phyloP scores from a whole-genome alignment of 2,329 filamentous ascomycete species.

The Colletotrichum costaricense region DNA sequence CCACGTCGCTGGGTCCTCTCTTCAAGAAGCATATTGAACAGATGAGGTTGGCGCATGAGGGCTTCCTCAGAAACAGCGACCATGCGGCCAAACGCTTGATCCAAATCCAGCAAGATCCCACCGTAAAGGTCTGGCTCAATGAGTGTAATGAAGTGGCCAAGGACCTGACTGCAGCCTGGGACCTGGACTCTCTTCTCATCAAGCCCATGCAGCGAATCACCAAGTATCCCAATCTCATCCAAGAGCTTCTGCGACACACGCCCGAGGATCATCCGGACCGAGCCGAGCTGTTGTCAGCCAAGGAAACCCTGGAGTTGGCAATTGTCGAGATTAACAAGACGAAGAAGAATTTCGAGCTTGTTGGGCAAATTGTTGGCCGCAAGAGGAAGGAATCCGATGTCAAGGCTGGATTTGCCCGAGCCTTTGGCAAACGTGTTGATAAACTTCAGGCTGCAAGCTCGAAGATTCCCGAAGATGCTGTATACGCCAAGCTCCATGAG shows the following conservation, averaged over 20 bases:
- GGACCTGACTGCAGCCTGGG: slow-evolving; percentile 94
- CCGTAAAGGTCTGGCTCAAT: slow-evolving; percentile 85
- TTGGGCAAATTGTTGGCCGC: slow-evolving; percentile 87
- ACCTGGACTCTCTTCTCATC: slow-evolving; percentile 93
- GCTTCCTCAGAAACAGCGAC: slow-evolving; percentile 73
- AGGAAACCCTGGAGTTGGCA: slow-evolving; percentile 69
- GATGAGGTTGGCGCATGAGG: slow-evolving; percentile 71
- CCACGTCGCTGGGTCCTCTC: slow-evolving; percentile 63
- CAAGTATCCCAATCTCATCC: slow-evolving; percentile 91
- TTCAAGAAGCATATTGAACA: slow-evolving; percentile 68
- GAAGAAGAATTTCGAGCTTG: slow-evolving; percentile 93
- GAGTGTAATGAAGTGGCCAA: slow-evolving; percentile 94
- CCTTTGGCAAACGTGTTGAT: slow-evolving; percentile 89
- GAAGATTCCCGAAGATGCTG: slow-evolving; percentile 79
- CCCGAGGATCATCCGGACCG: slow-evolving; percentile 87
- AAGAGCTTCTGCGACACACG: slow-evolving; percentile 82
- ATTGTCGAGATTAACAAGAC: slow-evolving; percentile 92
- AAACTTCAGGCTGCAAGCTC: slow-evolving; percentile 77
- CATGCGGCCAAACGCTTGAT: slow-evolving; percentile 70
- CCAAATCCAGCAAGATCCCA: slow-evolving; percentile 71
- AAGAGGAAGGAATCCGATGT: slow-evolving; percentile 92
- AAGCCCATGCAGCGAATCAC: slow-evolving; percentile 96
- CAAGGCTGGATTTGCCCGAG: slow-evolving; percentile 84
- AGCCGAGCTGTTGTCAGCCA: slow-evolving; percentile 66
- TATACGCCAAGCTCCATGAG: slow-evolving; percentile 84